These are phyloP conservation scores for Orychophragmus violaceus DNA, from an alignment of 345 rosid genomes.

Conservation along the genomic window DNA sequence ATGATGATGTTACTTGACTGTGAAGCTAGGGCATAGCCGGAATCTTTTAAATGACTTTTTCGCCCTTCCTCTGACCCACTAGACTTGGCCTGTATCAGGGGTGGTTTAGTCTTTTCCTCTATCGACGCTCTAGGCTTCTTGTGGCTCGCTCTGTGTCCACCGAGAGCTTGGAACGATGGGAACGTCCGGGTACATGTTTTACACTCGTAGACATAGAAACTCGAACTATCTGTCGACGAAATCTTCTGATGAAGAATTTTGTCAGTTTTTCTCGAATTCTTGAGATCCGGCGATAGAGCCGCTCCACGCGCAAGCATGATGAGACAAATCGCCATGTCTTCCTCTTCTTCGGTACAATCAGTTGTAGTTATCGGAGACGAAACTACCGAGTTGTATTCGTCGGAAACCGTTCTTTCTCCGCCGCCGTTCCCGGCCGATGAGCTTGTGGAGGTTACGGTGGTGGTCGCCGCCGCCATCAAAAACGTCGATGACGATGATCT, in stretches of 20 bases:
- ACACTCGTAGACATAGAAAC: constrained; percentile 76
- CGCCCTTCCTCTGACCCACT: constrained; percentile 17
- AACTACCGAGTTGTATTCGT: constrained; percentile 32
- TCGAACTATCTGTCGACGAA: constrained; percentile 33
- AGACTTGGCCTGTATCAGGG: constrained; percentile 15
- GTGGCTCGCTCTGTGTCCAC: constrained; percentile 97
- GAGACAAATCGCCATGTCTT: constrained; percentile 86
- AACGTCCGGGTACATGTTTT: constrained; percentile 80
- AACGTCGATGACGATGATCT: constrained; percentile 59
- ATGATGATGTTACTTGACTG: constrained; percentile 30
- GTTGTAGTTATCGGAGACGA: constrained; percentile 36
- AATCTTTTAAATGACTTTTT: constrained; percentile 14
- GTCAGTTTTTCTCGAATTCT: constrained; percentile 31
- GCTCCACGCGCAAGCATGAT: constrained; percentile 69
- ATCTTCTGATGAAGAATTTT: constrained; percentile 22
- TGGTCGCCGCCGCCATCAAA: not conserved
- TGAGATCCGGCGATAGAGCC: constrained; percentile 22
- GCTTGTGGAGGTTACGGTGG: constrained; percentile 38
- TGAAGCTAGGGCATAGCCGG: constrained; percentile 36
- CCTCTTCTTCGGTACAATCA: constrained; percentile 64
- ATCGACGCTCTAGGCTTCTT: constrained; percentile 48
- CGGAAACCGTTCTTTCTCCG: constrained; percentile 23
- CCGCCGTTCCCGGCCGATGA: constrained; percentile 42
- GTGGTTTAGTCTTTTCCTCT: constrained; percentile 30
- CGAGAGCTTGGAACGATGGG: constrained; percentile 95